Percentiles rank a stretch among this genome's conserved stretches.
Evolutionary conservation across 305 asterid species (phyloP).

Genomic region (Fraxinus angustifolia): DNA sequence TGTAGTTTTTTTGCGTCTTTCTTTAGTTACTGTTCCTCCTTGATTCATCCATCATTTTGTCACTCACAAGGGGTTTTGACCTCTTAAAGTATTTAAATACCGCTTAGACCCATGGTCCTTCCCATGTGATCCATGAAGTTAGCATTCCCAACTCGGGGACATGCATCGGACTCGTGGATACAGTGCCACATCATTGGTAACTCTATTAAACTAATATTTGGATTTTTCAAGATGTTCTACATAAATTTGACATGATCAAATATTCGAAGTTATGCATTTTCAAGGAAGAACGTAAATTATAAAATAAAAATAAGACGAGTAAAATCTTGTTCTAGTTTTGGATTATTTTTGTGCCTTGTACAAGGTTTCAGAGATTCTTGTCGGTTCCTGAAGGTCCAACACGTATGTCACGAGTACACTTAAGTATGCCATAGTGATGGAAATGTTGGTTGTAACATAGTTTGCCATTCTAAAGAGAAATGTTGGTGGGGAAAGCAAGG

Average conservation of each 20-base stretch:
- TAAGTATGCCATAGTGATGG: neutral
- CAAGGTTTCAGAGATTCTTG: neutral
- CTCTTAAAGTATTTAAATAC: neutral
- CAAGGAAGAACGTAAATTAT: neutral
- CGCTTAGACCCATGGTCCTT: neutral
- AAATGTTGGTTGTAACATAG: neutral
- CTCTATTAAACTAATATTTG: neutral
- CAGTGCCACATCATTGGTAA: neutral
- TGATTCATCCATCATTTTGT: neutral
- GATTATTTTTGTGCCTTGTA: neutral
- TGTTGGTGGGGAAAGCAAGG: neutral
- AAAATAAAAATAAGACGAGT: neutral
- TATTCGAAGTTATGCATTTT: neutral
- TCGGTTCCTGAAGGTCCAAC: neutral
- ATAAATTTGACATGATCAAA: neutral
- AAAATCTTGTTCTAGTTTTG: neutral
- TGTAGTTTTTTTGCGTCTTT: neutral
- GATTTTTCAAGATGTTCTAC: neutral
- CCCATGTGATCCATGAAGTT: neutral
- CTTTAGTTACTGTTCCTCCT: neutral
- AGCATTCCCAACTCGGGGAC: neutral
- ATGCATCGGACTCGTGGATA: neutral
- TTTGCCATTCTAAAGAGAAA: neutral
- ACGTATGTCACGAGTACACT: neutral
- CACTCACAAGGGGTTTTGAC: neutral